These are phyloP conservation scores for Pseudozyma thailandica DNA, from an alignment of 1,284 basidiomycete genomes.

Conservation along the genomic window DNA sequence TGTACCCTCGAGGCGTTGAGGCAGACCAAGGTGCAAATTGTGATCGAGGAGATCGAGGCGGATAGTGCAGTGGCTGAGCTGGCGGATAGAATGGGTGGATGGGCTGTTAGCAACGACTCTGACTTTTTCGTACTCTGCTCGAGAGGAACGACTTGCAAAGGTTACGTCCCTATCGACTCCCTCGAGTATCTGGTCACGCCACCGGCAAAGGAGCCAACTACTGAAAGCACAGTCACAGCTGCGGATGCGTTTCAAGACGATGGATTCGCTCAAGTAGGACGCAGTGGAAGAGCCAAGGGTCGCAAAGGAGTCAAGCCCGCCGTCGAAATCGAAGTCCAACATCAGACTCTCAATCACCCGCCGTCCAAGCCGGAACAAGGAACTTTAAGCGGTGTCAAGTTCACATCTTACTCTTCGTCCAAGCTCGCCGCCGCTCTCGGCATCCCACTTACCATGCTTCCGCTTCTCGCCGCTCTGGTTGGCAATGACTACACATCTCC, in stretches of 20 bases:
- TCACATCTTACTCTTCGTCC: constrained; percentile 49
- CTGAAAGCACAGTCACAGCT: neutral
- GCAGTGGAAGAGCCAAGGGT: constrained; percentile 22
- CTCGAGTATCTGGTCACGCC: constrained; percentile 48
- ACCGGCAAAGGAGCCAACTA: constrained; percentile 1
- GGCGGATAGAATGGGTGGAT: constrained; percentile 46
- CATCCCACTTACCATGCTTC: constrained; percentile 48
- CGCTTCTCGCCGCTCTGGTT: constrained; percentile 53
- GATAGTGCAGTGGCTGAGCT: constrained; percentile 56
- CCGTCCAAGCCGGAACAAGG: constrained; percentile 16
- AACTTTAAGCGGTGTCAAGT: constrained; percentile 22
- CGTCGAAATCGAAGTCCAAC: neutral
- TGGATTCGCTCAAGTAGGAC: constrained; percentile 53
- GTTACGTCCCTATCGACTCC: constrained; percentile 57
- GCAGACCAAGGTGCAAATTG: constrained; percentile 29
- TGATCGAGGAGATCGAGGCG: constrained; percentile 55
- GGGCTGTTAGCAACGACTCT: constrained; percentile 57
- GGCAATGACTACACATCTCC: constrained; percentile 60
- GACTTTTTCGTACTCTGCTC: constrained; percentile 63
- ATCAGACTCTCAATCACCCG: constrained; percentile 10
- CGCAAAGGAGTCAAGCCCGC: constrained; percentile 10
- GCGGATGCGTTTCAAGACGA: constrained; percentile 38
- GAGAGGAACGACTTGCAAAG: constrained; percentile 38
- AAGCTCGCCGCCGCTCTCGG: constrained; percentile 50
- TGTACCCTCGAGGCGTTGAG: constrained; percentile 44